Conservation (phyloP, 164 flowering plant genomes). For the Magnolia kwangsiensis region DNA sequence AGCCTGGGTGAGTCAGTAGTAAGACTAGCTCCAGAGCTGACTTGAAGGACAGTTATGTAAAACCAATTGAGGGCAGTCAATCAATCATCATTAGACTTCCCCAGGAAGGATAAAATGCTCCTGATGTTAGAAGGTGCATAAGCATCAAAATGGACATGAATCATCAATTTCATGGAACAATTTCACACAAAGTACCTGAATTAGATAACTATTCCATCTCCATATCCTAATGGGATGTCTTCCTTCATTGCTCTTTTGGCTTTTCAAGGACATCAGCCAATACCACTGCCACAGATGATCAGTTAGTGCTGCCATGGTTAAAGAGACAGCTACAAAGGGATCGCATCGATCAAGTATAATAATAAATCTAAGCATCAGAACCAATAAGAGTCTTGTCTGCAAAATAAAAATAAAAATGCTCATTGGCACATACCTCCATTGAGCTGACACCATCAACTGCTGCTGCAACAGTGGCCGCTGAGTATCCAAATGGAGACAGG, state of each 20-base stretch:
- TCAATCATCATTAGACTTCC: neutral
- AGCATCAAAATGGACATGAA: neutral
- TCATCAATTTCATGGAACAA: neutral
- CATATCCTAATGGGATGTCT: slow-evolving; percentile 46
- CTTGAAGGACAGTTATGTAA: neutral
- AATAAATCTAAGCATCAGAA: neutral
- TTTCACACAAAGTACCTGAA: slow-evolving; percentile 51
- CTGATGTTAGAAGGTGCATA: neutral
- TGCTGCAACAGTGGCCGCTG: slow-evolving; percentile 59
- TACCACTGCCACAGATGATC: slow-evolving; percentile 65
- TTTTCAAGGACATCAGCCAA: slow-evolving; percentile 58
- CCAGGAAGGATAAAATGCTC: neutral
- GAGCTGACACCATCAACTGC: slow-evolving; percentile 64
- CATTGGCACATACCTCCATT: slow-evolving; percentile 52
- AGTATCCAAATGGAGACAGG: slow-evolving; percentile 79
- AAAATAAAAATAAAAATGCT: neutral
- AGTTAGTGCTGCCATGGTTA: neutral
- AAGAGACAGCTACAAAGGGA: neutral
- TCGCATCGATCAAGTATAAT: neutral
- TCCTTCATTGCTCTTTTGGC: slow-evolving; percentile 33
- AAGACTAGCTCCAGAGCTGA: neutral
- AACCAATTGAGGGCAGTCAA: neutral
- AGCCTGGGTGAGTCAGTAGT: neutral
- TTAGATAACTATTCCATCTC: slow-evolving; percentile 77
- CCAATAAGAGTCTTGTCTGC: neutral